Conservation (phyloP, 768 basidiomycete genomes). For the Cytidiella melzeri region DNA sequence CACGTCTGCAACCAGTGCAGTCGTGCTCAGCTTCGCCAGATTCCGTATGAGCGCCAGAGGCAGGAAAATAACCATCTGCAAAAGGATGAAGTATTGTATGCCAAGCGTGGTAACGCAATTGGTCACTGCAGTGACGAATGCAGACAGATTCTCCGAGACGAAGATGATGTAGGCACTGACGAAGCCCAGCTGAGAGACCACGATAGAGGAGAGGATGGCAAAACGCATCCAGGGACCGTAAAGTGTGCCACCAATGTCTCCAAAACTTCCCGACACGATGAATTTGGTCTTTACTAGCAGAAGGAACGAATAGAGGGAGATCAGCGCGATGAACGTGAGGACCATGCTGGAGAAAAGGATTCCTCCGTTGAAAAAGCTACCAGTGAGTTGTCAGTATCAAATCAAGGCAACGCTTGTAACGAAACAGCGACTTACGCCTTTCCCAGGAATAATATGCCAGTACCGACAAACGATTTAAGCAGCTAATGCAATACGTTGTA, state of each 20-base stretch:
- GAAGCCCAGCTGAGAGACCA: slow-evolving; percentile 86
- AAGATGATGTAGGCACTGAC: slow-evolving; percentile 92
- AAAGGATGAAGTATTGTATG: slow-evolving; percentile 74
- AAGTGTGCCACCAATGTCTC: slow-evolving; percentile 89
- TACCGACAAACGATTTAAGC: slow-evolving; percentile 91
- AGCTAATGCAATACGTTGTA: slow-evolving; percentile 43
- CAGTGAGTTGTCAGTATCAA: not conserved
- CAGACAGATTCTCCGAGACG: slow-evolving; percentile 85
- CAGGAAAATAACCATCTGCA: slow-evolving; percentile 81
- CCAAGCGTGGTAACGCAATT: slow-evolving; percentile 63
- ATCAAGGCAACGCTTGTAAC: not conserved
- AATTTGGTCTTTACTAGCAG: slow-evolving; percentile 84
- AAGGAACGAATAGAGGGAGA: slow-evolving; percentile 92
- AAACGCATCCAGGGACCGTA: slow-evolving; percentile 95
- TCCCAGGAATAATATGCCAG: slow-evolving; percentile 92
- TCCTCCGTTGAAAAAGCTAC: slow-evolving; percentile 92
- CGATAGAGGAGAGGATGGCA: slow-evolving; percentile 80
- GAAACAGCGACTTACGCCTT: slow-evolving; percentile 60
- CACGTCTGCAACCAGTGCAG: slow-evolving; percentile 88
- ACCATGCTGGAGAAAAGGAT: slow-evolving; percentile 80
- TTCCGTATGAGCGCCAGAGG: slow-evolving; percentile 88
- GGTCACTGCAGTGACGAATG: slow-evolving; percentile 78
- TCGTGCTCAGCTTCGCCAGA: slow-evolving; percentile 89
- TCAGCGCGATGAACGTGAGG: slow-evolving; percentile 73
- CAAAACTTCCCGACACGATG: slow-evolving; percentile 87